Evolutionary conservation across 73 alveolate genomes (phyloP).

Genomic region (Uronychia binucleata): DNA sequence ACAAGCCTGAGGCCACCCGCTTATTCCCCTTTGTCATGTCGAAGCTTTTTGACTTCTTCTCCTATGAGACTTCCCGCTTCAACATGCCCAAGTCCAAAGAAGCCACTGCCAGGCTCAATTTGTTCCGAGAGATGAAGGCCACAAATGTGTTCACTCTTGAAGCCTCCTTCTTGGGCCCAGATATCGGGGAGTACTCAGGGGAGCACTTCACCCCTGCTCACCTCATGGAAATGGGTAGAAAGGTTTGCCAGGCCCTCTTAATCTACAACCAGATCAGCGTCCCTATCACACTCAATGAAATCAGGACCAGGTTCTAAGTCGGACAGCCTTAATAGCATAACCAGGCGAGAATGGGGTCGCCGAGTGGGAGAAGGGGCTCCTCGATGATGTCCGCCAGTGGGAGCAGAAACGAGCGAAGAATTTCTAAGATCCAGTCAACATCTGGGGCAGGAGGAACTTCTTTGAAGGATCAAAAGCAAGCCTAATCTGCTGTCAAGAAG

Average conservation of each 20-base stretch:
- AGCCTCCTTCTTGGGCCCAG: slow-evolving; percentile 81
- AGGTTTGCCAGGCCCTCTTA: slow-evolving; percentile 45
- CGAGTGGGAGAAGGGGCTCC: too few relatives aligned
- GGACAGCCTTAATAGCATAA: too few relatives aligned
- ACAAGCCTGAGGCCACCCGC: slow-evolving; percentile 25
- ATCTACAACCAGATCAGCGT: slow-evolving; percentile 31
- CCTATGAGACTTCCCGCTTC: slow-evolving; percentile 24
- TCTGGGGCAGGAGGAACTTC: too few relatives aligned
- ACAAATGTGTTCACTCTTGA: slow-evolving; percentile 79
- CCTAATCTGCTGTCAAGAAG: background rate
- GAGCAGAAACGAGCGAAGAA: too few relatives aligned
- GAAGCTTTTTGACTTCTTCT: slow-evolving; percentile 33
- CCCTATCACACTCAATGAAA: slow-evolving; percentile 11
- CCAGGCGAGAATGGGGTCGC: too few relatives aligned
- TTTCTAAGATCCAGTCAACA: too few relatives aligned
- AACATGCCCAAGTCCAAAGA: slow-evolving; percentile 67
- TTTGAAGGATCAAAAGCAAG: too few relatives aligned
- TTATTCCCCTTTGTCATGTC: slow-evolving; percentile 53
- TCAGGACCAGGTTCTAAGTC: background rate
- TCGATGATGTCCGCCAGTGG: too few relatives aligned
- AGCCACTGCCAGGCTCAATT: slow-evolving; percentile 80
- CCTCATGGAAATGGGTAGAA: slow-evolving; percentile 75
- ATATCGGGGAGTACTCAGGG: slow-evolving; percentile 52
- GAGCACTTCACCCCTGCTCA: slow-evolving; percentile 65
- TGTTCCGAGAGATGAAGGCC: slow-evolving; percentile 76